A percentile compares a stretch with the other conserved stretches of the same genome.
Evolutionary conservation across 139 green algal species (phyloP).

Genomic region (Pleodorina starrii): DNA sequence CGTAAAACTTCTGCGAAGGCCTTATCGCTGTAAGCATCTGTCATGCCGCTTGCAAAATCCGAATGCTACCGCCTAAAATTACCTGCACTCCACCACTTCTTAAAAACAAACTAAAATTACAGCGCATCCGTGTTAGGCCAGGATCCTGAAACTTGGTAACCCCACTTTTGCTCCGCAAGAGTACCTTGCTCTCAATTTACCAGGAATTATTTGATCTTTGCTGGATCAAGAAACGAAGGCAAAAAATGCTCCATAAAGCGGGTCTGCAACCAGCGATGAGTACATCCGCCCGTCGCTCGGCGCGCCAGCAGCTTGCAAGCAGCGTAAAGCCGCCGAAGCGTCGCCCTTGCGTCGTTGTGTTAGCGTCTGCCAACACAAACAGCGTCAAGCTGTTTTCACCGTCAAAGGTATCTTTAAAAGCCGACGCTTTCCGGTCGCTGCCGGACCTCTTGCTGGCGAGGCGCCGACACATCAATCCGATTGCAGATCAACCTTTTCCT

Average conservation of each 20-base stretch:
- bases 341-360: constrained; percentile 12
- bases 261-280: background rate
- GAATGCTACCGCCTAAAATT: too few species aligned
- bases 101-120: too few species aligned
- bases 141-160: too few species aligned
- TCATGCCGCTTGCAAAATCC: too few species aligned
- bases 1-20: background rate
- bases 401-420: constrained; percentile 90
- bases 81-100: too few species aligned
- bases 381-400: constrained; percentile 84
- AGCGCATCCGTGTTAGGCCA: too few species aligned
- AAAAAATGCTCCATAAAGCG: background rate
- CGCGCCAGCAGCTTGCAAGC: background rate
- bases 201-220: background rate
- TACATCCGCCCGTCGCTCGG: background rate
- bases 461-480: too few species aligned
- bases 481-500: constrained; percentile 98
- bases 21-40: background rate
- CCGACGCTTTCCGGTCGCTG: too few species aligned
- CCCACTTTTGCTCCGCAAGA: background rate
- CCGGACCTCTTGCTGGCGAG: too few species aligned
- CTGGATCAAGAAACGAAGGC: background rate
- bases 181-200: background rate
- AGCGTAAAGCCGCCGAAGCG: background rate
- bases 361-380: background rate